Conservation (phyloP, 257 asterid species). For the Scutellaria baicalensis region DNA sequence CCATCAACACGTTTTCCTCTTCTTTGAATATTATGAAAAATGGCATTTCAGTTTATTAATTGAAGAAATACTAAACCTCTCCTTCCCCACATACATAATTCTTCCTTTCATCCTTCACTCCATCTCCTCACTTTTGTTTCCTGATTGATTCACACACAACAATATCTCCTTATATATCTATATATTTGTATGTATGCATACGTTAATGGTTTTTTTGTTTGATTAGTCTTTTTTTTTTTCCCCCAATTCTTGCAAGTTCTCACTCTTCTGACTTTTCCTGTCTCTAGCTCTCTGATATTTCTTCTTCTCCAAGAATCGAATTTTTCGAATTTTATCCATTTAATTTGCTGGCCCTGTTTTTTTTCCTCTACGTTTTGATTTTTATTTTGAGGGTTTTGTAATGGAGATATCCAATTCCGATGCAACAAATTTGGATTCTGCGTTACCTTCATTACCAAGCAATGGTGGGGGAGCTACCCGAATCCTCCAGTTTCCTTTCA, state of each 20-base stretch:
- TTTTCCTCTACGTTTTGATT: background rate
- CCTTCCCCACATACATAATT: slow-evolving; percentile 15
- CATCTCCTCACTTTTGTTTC: background rate
- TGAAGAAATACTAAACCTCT: background rate
- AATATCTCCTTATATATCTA: background rate
- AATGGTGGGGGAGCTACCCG: slow-evolving; percentile 28
- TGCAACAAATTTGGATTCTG: slow-evolving; percentile 24
- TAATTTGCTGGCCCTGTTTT: background rate
- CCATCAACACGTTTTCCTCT: too few relatives aligned
- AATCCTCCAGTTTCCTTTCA: slow-evolving; percentile 37
- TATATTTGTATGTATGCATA: background rate
- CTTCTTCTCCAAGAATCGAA: slow-evolving; percentile 25
- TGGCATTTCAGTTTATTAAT: background rate
- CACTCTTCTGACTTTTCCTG: slow-evolving; percentile 25
- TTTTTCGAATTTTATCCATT: background rate
- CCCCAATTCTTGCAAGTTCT: slow-evolving; percentile 5
- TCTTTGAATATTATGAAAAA: background rate
- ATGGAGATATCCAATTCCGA: slow-evolving; percentile 56
- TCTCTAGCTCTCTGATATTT: background rate
- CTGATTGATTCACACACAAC: background rate
- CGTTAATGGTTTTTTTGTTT: background rate
- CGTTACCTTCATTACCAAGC: slow-evolving; percentile 27
- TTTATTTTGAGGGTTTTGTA: background rate
- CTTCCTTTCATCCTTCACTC: background rate
- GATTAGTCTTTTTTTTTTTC: background rate